Evolutionary conservation across 257 asterid species (phyloP), one percentile per base, ranked within the genome.

Genomic region (Nicotiana undulata): DNA sequence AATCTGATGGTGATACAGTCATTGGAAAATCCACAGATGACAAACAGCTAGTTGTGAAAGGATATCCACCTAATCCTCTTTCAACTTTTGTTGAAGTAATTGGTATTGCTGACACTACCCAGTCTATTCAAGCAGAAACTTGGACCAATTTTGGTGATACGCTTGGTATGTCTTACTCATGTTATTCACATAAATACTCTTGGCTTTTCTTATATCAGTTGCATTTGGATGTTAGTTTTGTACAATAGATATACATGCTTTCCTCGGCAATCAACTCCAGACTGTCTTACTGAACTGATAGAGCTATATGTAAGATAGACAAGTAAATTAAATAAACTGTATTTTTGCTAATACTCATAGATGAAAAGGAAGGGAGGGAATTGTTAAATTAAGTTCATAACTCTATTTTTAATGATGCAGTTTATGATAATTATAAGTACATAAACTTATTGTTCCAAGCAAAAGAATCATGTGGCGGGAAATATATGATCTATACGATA

Each of bases 91-190:
- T 95, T 6, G 99, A 95, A 88, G 96, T 95, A 9, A 89, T 93
- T 81, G 99, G 99, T 63, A 86, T 95, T 26, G 99, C 99, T 44
- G 98, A 93, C 58, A 70, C 83, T 77, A 65, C 83, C 79, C 91
- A 90, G 51, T 93, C 98, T 18, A 90, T 95, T 84, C 83, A 53
- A 61, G 94, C 97, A 52, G 97, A 95, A 13, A 88, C 87, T 37
- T 93, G 97, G 97, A 89, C 91, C 78, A 93, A 95, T 83, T 95
- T 93, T 17, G 98, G 99, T 0, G 98, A 94, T 61, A 52, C 55
- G 34, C 76, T 95, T 29, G 99, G 98, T 95, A 91, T 53, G 78
- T 49, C 78, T 49, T 49, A 5, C 40, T 24, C 0, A 74, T 26
- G 78, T 49, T 49, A 74, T 15, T 74, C 78, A 49, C 16, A 49